These are phyloP conservation scores for Saccharomycopsis malanga DNA, from an alignment of 805 yeast genomes.

Conservation along the genomic window DNA sequence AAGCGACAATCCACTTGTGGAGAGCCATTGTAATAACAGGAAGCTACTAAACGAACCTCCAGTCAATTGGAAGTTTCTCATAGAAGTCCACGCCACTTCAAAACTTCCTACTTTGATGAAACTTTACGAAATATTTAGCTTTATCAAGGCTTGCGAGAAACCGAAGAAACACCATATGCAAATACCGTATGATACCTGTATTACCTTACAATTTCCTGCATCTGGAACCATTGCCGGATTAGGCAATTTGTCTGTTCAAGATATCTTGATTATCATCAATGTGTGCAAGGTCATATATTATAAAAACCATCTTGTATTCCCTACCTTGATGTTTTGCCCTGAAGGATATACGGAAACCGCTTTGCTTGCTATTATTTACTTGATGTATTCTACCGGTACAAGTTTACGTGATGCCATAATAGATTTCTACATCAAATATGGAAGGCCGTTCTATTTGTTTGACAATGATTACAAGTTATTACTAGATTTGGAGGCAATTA, in stretches of 20 bases:
- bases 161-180: no score
- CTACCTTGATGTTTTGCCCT: slow-evolving; percentile 63
- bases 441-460: slow-evolving; percentile 81
- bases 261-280: slow-evolving; percentile 56
- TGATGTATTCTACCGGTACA: slow-evolving; percentile 61
- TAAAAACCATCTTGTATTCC: slow-evolving; percentile 30
- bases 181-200: slow-evolving; percentile 2
- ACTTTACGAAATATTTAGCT: slow-evolving; percentile 4
- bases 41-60: background rate
- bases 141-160: background rate
- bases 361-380: slow-evolving; percentile 59
- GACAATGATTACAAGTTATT: slow-evolving; percentile 65
- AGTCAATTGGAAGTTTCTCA: slow-evolving; percentile 7
- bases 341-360: slow-evolving; percentile 94
- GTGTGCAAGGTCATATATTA: slow-evolving; percentile 60
- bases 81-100: slow-evolving; percentile 5
- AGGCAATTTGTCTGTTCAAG: slow-evolving; percentile 59
- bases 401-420: slow-evolving; percentile 59
- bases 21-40: background rate
- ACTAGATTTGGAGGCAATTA: slow-evolving; percentile 53
- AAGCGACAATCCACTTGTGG: slow-evolving; percentile 1
- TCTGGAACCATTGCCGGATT: slow-evolving; percentile 69
- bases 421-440: slow-evolving; percentile 51
- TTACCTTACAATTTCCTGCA: slow-evolving; percentile 63
- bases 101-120: slow-evolving; percentile 6